Base-by-base conservation (phyloP, 495 filamentous ascomycete species). In the Aspergillus affinis region DNA sequence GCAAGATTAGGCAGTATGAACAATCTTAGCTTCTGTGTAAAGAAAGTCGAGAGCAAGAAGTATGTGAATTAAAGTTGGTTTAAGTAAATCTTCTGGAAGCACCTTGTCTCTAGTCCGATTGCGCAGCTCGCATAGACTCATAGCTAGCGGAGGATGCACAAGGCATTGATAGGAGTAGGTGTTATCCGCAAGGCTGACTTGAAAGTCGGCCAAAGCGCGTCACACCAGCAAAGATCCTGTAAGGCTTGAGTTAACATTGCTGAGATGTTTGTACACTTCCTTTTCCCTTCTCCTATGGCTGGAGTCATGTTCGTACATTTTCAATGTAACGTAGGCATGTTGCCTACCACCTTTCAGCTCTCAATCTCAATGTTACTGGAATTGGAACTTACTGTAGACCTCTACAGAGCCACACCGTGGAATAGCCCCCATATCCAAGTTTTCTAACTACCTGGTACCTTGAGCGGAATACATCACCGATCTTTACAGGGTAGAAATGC, bases 371-470 rank as follows among this genome's bases (percentile, higher is more conserved):
- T 45, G 15, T 45, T 6, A 46, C 4, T 50, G 20, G 20, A 13
- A 20, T n/a, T 18, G 48, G 18, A 46, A 69, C 75, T 62, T 64
- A 74, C 74, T 65, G 60, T 54, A 82, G 63, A 63, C 83, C 78
- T 29, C 74, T 70, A 52, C 75, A 76, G n/a, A 84, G 73, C 81
- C 80, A 84, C 6, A 78, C 79, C 12, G 81, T 85, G 3, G 78
- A 84, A 53, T 67, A 65, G 3, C 73, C 68, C 19, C 82, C 81
- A 60, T 74, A 83, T 13, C 83, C 81, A 27, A 84, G 73, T 63
- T 86, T 86, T 23, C 75, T 75, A 36, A 85, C 55, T 48, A 84
- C 73, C 62, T 82, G 73, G 59, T 83, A 86, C 46, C 70, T 74
- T 29, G 73, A 75, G 21, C 66, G 58, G 61, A 81, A 69, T n/a